Evolutionary conservation across 768 basidiomycete genomes (phyloP).

Genomic region (Calocybe gangraenosa): DNA sequence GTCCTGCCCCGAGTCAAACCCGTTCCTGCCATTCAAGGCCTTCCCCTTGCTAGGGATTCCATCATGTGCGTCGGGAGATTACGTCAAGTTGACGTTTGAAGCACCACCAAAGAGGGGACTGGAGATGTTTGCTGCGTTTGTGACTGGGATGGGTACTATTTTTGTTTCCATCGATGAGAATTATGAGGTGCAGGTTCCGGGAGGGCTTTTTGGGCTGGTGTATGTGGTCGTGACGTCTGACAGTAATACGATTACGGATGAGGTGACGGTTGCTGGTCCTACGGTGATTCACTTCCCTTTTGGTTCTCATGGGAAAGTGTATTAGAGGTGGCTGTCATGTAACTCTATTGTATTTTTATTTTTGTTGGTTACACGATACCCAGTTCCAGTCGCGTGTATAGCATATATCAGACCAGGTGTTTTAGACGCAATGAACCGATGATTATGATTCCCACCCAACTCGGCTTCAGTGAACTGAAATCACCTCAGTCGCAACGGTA

Average conservation of each 20-base stretch:
- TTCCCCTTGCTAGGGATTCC: conserved; percentile 40
- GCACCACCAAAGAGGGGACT: conserved; percentile 6
- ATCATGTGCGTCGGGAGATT: conserved; percentile 11
- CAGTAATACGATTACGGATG: conserved; percentile 34
- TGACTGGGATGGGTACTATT: conserved; percentile 39
- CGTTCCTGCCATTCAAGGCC: conserved; percentile 38
- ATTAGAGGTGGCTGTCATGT: not conserved
- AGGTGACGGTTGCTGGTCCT: conserved; percentile 55
- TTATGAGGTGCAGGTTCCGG: conserved; percentile 35
- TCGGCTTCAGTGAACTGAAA: too few species aligned
- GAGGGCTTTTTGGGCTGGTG: conserved; percentile 40
- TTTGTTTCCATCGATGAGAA: conserved; percentile 33
- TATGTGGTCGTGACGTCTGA: conserved; percentile 46
- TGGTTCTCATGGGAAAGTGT: conserved; percentile 6
- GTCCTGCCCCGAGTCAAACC: conserved; percentile 49
- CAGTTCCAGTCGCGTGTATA: too few species aligned
- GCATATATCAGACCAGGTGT: too few species aligned
- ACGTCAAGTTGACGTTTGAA: conserved; percentile 23
- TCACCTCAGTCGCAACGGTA: too few species aligned
- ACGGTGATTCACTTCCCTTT: conserved; percentile 39
- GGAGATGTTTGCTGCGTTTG: conserved; percentile 43
- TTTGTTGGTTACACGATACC: too few species aligned
- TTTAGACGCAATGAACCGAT: too few species aligned
- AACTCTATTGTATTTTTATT: not conserved
- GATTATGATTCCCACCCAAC: too few species aligned